Evolutionary conservation across 2,329 filamentous ascomycete genomes (phyloP).

Genomic region (Biscogniauxia mediterranea): DNA sequence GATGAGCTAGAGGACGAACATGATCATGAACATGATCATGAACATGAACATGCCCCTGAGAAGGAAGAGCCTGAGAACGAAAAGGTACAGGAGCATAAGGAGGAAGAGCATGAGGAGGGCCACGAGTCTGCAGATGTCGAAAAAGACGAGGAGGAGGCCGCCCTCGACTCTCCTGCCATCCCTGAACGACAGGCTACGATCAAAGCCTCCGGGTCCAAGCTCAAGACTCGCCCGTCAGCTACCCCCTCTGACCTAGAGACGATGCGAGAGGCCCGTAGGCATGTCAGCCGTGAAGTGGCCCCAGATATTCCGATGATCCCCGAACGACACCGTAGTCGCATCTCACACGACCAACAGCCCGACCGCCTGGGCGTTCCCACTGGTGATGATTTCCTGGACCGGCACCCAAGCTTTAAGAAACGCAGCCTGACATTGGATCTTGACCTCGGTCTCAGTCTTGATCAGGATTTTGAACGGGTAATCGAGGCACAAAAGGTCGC

Average conservation of each 20-base stretch:
- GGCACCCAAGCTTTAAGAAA: constrained; percentile 74
- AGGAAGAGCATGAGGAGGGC: constrained; percentile 24
- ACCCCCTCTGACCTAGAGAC: constrained; percentile 80
- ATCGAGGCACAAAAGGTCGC: constrained; percentile 96
- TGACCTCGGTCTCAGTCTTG: constrained; percentile 81
- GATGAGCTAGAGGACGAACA: constrained; percentile 32
- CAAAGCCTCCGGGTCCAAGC: constrained; percentile 73
- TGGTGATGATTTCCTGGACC: constrained; percentile 49
- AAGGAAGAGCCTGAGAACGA: neutral
- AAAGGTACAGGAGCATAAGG: constrained; percentile 38
- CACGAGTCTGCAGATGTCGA: too few species aligned
- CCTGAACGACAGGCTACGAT: constrained; percentile 86
- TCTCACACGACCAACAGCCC: constrained; percentile 47
- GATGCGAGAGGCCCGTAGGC: constrained; percentile 83
- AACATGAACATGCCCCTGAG: constrained; percentile 6
- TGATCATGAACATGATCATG: too few species aligned
- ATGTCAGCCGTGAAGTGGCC: constrained; percentile 72
- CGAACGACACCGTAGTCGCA: constrained; percentile 55
- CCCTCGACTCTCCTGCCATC: constrained; percentile 60
- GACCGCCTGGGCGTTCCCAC: constrained; percentile 37
- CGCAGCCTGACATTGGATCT: constrained; percentile 80
- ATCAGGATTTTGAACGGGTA: constrained; percentile 90
- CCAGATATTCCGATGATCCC: constrained; percentile 60
- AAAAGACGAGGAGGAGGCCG: constrained; percentile 27
- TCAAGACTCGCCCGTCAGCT: constrained; percentile 86